Base-by-base conservation (phyloP, 2,329 filamentous ascomycete genomes). In the Colletotrichum abscissum region DNA sequence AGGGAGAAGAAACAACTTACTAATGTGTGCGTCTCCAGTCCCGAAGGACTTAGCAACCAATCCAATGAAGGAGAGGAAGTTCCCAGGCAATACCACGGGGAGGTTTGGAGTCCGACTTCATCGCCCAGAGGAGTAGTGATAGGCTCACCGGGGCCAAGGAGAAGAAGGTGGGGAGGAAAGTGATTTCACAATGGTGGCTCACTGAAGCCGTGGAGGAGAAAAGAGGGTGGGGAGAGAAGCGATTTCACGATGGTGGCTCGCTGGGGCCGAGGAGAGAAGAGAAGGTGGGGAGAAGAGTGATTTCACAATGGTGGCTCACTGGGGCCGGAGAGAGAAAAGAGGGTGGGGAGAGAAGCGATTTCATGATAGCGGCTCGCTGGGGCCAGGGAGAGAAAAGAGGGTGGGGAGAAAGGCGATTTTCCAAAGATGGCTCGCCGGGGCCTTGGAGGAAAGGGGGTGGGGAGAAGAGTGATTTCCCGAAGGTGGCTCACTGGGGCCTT, bases 21-120 rank as follows among this genome's bases (percentile, higher is more conserved):
- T 14, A 5, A 8, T 24, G 3, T 14, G 28, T 64, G 67, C 67
- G 67, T 69, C 60, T 65, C 67, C 60, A 57, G 54, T 62, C 60
- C 38, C 33, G 38, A 30, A 52, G 38, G 60, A 63, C 54, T 56
- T 38, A 16, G 67, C 67, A 69, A 65, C 67, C 67, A 22, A 52
- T 30, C 65, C 60, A 33, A 12, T 57, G 19, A 66, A 30, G 63
- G 52, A 56, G 35, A 69, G 52, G 38, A 67, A 60, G 68, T 67
- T 71, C 64, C 68, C 68, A 71, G 68, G 68, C 64, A 46, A 67
- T 64, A 71, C 63, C 68, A 64, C 68, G 63, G 68, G 68, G 68
- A 71, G 68, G 68, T 56, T 55, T 46, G 64, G 68, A 71, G 68
- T 71, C 63, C 68, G 68, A 55, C 68, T 71, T 71, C 55, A 46